Percentiles rank a stretch among this genome's conserved stretches.
phyloP scores from a whole-genome alignment of 2,329 filamentous ascomycete species.

The Fusarium vanettenii region DNA sequence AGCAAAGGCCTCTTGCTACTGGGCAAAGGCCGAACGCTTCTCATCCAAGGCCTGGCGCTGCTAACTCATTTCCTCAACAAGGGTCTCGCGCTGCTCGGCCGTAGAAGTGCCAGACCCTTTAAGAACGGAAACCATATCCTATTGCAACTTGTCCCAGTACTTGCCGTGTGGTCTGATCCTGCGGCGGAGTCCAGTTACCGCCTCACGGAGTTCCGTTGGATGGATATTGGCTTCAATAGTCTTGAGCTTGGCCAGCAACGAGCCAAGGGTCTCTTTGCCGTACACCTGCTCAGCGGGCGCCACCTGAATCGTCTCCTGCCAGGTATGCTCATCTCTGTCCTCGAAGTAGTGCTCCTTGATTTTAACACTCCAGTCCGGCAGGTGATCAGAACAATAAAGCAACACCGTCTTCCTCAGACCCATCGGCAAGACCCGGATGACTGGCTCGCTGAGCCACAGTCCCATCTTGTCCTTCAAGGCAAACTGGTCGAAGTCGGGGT shows the following conservation, averaged over 20 bases:
- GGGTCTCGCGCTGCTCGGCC: not conserved
- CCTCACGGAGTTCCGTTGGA: not conserved
- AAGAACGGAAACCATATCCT: not conserved
- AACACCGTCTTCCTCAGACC: not conserved
- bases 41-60: too few relatives aligned
- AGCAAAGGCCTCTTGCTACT: too few relatives aligned
- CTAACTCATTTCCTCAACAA: too few relatives aligned
- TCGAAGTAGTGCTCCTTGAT: not conserved
- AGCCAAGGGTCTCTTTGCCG: not conserved
- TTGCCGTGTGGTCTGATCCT: not conserved
- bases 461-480: not conserved
- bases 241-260: not conserved
- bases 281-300: not conserved
- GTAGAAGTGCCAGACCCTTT: not conserved
- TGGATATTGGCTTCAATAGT: not conserved
- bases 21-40: too few relatives aligned
- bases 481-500: not conserved
- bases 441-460: not conserved
- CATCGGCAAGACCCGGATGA: not conserved
- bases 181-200: not conserved
- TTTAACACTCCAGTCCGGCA: not conserved
- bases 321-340: not conserved
- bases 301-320: not conserved
- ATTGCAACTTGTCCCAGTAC: not conserved
- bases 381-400: not conserved